Percentiles rank a stretch among this genome's conserved stretches.
Evolutionary conservation across 768 basidiomycete species (phyloP).

Genomic region (Lyophyllum semitale): DNA sequence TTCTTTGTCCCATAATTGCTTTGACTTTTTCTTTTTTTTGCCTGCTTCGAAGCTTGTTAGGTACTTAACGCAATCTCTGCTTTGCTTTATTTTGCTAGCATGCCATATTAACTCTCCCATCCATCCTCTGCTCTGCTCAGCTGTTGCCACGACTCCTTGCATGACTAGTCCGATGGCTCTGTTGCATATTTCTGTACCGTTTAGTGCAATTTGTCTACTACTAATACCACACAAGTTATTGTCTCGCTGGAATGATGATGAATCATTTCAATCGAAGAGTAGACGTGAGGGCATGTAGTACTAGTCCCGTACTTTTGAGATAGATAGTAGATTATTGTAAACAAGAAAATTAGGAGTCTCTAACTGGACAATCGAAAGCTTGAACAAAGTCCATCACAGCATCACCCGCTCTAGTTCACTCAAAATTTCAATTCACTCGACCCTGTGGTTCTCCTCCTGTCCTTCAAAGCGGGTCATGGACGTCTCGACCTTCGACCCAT

Average conservation of each 20-base stretch:
- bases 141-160: constrained; percentile 4
- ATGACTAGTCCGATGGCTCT: constrained; percentile 9
- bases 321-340: not conserved
- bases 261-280: not conserved
- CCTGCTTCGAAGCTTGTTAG: not conserved
- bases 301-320: constrained; percentile 2
- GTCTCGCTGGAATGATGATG: no score
- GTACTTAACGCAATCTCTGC: constrained; percentile 2
- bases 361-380: not conserved
- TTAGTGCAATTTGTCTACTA: constrained; percentile 8
- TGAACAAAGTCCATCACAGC: not conserved
- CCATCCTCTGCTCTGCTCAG: not conserved
- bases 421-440: constrained; percentile 18
- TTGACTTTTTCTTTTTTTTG: constrained; percentile 17
- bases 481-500: constrained; percentile 52
- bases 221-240: constrained; percentile 14
- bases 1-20: constrained; percentile 22
- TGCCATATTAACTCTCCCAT: constrained; percentile 9
- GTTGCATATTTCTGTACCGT: constrained; percentile 11
- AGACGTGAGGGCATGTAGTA: not conserved
- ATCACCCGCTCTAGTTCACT: not conserved
- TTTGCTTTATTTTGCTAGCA: constrained; percentile 15
- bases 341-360: not conserved
- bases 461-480: constrained; percentile 27
- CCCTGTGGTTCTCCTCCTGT: constrained; percentile 13